These are phyloP conservation scores for Phaseolus lunatus DNA, from an alignment of 306 rosid genomes.

Conservation along the genomic window DNA sequence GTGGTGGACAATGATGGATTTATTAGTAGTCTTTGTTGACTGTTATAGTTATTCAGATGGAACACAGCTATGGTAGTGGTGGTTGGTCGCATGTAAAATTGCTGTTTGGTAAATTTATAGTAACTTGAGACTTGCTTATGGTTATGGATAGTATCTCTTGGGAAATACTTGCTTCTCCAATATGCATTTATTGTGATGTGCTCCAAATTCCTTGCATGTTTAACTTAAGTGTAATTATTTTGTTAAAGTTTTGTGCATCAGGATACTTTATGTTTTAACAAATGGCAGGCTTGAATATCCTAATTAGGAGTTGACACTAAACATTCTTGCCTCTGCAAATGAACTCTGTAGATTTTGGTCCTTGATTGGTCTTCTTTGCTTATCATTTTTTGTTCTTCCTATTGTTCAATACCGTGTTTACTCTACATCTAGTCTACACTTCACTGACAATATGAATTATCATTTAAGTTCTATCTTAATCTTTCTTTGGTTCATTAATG, in stretches of 20 bases:
- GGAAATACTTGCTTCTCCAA: slow-evolving; percentile 15
- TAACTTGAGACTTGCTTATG: slow-evolving; percentile 11
- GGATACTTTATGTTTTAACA: neutral
- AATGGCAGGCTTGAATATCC: slow-evolving; percentile 15
- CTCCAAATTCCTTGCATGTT: slow-evolving; percentile 10
- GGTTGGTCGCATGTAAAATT: neutral
- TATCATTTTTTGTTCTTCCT: slow-evolving; percentile 35
- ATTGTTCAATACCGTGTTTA: slow-evolving; percentile 15
- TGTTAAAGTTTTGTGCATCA: slow-evolving; percentile 6
- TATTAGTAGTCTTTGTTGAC: slow-evolving; percentile 15
- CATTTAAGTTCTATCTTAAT: slow-evolving; percentile 15
- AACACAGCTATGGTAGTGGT: neutral
- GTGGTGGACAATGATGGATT: neutral
- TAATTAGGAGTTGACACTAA: neutral
- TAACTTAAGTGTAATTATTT: slow-evolving; percentile 12
- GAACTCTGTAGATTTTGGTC: slow-evolving; percentile 27
- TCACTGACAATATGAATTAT: slow-evolving; percentile 19
- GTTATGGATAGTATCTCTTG: neutral
- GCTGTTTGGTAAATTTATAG: neutral
- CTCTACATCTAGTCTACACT: slow-evolving; percentile 9
- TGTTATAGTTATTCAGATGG: neutral
- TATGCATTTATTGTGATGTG: slow-evolving; percentile 22
- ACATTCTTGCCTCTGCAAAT: slow-evolving; percentile 13
- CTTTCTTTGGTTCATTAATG: slow-evolving; percentile 32
- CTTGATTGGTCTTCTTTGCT: slow-evolving; percentile 29